These are phyloP conservation scores for Coemansia sp. DNA, from an alignment of 192 early-diverging fungal genomes.

Conservation along the genomic window DNA sequence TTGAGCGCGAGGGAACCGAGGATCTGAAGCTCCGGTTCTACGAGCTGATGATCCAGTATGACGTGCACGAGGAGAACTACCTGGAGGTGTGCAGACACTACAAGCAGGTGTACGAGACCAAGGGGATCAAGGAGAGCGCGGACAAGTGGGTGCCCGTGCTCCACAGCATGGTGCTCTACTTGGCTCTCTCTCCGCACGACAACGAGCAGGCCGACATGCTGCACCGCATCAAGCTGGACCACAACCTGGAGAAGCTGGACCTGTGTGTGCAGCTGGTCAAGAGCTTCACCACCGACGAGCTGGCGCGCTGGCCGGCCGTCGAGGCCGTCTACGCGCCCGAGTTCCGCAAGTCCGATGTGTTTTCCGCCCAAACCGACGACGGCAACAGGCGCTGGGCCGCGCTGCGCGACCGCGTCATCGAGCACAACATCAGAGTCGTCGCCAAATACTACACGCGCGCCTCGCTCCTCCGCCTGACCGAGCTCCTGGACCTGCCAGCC, in stretches of 20 bases:
- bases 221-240: slow-evolving; percentile 81
- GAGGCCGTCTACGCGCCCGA: slow-evolving; percentile 83
- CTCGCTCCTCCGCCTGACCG: slow-evolving; percentile 78
- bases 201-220: slow-evolving; percentile 96
- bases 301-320: slow-evolving; percentile 95
- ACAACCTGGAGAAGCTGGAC: slow-evolving; percentile 71
- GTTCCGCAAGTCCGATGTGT: slow-evolving; percentile 73
- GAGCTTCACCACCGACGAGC: slow-evolving; percentile 87
- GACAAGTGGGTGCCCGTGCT: slow-evolving; percentile 72
- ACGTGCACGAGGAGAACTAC: slow-evolving; percentile 87
- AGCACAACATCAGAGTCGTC: slow-evolving; percentile 98
- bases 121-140: slow-evolving; percentile 76
- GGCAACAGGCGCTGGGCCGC: slow-evolving; percentile 78
- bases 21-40: slow-evolving; percentile 90
- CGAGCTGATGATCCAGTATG: slow-evolving; percentile 93
- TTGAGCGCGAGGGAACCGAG: slow-evolving; percentile 76
- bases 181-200: slow-evolving; percentile 88
- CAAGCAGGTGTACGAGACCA: slow-evolving; percentile 86
- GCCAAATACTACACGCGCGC: slow-evolving; percentile 95
- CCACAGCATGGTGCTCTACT: slow-evolving; percentile 80
- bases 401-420: slow-evolving; percentile 92
- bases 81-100: slow-evolving; percentile 92
- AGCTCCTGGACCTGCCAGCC: slow-evolving; percentile 82
- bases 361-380: slow-evolving; percentile 69
- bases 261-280: slow-evolving; percentile 84